Conservation (phyloP, 352 stramenopile species). For the Phytophthora pseudosyringae region DNA sequence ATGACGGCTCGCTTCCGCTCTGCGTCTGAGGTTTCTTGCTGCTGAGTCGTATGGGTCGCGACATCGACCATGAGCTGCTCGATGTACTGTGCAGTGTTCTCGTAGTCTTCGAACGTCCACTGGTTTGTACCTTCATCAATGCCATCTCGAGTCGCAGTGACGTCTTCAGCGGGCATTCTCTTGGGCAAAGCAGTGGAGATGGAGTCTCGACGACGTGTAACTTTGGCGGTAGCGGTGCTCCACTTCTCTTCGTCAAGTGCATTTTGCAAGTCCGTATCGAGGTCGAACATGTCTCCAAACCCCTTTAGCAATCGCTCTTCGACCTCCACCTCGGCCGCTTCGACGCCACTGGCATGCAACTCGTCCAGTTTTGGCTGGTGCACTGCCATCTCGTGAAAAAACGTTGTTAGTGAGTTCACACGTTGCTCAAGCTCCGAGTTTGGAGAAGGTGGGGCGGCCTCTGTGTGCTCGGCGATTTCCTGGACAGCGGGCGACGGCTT, state of each 20-base stretch:
- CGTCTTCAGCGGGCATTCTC: slow-evolving; percentile 9
- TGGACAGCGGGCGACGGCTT: neutral
- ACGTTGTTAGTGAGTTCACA: slow-evolving; percentile 40
- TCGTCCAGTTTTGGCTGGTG: slow-evolving; percentile 41
- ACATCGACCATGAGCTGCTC: slow-evolving; percentile 53
- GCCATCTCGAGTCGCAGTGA: neutral
- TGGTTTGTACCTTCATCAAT: slow-evolving; percentile 4
- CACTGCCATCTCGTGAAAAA: slow-evolving; percentile 65
- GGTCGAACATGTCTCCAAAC: slow-evolving; percentile 55
- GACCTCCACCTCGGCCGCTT: slow-evolving; percentile 18
- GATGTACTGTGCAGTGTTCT: slow-evolving; percentile 56
- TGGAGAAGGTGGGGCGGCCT: neutral
- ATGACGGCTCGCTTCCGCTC: slow-evolving; percentile 14
- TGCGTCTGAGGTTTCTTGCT: neutral
- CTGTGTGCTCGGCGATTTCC: neutral
- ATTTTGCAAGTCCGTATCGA: slow-evolving; percentile 49
- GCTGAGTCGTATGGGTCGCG: slow-evolving; percentile 20
- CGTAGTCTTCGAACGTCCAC: slow-evolving; percentile 57
- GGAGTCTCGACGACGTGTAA: slow-evolving; percentile 15
- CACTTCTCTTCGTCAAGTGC: slow-evolving; percentile 62
- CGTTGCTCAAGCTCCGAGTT: slow-evolving; percentile 27
- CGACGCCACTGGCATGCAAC: slow-evolving; percentile 11
- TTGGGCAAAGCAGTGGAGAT: slow-evolving; percentile 30
- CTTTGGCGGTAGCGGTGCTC: slow-evolving; percentile 39
- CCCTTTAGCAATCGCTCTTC: slow-evolving; percentile 45